Evolutionary conservation across 805 yeast species (phyloP).

Genomic region (Nakazawaea ernobii): DNA sequence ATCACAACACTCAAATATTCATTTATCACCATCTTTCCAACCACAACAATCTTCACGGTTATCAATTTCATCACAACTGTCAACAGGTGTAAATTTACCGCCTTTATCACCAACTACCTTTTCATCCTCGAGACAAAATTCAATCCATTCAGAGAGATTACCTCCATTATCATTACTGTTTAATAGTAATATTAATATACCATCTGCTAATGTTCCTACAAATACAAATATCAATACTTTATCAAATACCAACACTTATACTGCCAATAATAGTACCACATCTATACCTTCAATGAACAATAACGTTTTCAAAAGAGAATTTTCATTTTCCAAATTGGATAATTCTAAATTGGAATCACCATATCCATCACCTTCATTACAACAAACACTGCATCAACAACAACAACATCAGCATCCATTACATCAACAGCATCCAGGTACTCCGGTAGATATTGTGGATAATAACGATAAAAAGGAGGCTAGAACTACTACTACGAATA

Average conservation of each 20-base stretch:
- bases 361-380: conserved; percentile 4
- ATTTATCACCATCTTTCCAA: conserved; percentile 7
- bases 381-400: conserved; percentile 2
- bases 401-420: background rate
- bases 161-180: conserved; percentile 4
- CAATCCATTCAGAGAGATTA: conserved; percentile 8
- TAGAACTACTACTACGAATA: background rate
- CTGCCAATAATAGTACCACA: background rate
- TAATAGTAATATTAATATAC: background rate
- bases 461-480: background rate
- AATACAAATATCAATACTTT: background rate
- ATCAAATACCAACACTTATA: background rate
- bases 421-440: background rate
- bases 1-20: conserved; percentile 7
- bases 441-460: background rate
- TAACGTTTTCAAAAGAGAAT: conserved; percentile 13
- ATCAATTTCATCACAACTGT: conserved; percentile 11
- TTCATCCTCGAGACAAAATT: conserved; percentile 7
- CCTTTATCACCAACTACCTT: conserved; percentile 11
- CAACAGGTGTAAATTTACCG: conserved; percentile 3
- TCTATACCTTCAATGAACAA: background rate
- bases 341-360: conserved; percentile 1
- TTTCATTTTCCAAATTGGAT: conserved; percentile 10
- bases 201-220: background rate
- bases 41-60: conserved; percentile 6